A percentile compares a stretch with the other conserved stretches of the same genome.
Conservation (phyloP, 2,329 filamentous ascomycete species). For the Orbilia blumenaviensis region DNA sequence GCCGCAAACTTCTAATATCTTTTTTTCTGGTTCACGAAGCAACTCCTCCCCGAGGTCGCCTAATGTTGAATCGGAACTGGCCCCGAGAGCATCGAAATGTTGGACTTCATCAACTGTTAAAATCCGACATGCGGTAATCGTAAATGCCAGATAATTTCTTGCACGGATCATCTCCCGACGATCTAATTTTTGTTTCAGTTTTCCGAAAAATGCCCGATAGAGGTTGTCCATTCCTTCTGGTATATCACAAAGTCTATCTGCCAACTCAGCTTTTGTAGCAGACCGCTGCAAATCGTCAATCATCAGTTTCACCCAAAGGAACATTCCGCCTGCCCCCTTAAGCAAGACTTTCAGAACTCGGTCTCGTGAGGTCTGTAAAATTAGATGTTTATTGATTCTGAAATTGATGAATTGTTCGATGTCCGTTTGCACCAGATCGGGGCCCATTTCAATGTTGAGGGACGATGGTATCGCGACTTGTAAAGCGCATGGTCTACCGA, state of each 20-base stretch:
- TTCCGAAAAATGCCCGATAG: not conserved
- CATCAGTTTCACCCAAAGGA: constrained; percentile 10
- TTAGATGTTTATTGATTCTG: not conserved
- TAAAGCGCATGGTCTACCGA: not conserved
- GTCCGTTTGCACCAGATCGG: not conserved
- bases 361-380: not conserved
- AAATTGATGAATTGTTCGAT: not conserved
- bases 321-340: not conserved
- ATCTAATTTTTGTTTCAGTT: not conserved
- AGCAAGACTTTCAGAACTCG: not conserved
- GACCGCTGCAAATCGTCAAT: not conserved
- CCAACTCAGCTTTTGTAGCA: not conserved
- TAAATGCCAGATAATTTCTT: not conserved
- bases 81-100: not conserved
- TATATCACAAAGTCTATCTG: not conserved
- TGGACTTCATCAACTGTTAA: not conserved
- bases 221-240: not conserved
- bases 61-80: not conserved
- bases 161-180: not conserved
- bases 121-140: not conserved
- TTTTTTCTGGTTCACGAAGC: not conserved
- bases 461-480: not conserved
- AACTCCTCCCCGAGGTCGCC: not conserved
- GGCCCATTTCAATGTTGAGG: not conserved
- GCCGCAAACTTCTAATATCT: not conserved